These are phyloP conservation scores for Rauvolfia tetraphylla DNA, from an alignment of 257 asterid species.

Conservation along the genomic window DNA sequence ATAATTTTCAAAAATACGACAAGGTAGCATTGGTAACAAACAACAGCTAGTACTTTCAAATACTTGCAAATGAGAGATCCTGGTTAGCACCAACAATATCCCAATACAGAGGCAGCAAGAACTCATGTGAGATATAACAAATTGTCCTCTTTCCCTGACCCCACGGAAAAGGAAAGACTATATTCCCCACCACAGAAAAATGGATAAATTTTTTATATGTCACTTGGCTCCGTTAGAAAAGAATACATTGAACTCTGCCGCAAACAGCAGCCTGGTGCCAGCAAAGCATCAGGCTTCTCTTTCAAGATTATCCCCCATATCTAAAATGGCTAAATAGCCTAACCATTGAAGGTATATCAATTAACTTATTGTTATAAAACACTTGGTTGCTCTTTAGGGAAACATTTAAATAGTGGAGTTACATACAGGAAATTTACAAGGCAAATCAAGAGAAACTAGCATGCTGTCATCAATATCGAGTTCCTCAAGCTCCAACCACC, in stretches of 20 bases:
- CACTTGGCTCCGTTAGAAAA: background rate
- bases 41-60: background rate
- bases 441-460: conserved; percentile 73
- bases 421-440: conserved; percentile 68
- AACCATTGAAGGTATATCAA: background rate
- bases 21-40: background rate
- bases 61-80: background rate
- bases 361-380: background rate
- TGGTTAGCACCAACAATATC: background rate
- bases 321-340: background rate
- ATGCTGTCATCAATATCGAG: conserved; percentile 63
- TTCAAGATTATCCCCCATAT: background rate
- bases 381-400: background rate
- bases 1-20: background rate
- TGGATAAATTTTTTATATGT: background rate
- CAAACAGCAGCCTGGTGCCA: background rate
- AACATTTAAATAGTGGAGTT: background rate
- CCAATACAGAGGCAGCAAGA: background rate
- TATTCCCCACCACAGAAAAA: background rate
- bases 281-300: background rate
- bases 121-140: background rate
- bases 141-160: background rate
- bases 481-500: conserved; percentile 97
- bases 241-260: background rate
- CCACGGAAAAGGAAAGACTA: background rate